A percentile compares a stretch with the other conserved stretches of the same genome.
These are phyloP conservation scores for Friedmanniomyces endolithicus DNA, from an alignment of 495 filamentous ascomycete species.

Conservation along the genomic window DNA sequence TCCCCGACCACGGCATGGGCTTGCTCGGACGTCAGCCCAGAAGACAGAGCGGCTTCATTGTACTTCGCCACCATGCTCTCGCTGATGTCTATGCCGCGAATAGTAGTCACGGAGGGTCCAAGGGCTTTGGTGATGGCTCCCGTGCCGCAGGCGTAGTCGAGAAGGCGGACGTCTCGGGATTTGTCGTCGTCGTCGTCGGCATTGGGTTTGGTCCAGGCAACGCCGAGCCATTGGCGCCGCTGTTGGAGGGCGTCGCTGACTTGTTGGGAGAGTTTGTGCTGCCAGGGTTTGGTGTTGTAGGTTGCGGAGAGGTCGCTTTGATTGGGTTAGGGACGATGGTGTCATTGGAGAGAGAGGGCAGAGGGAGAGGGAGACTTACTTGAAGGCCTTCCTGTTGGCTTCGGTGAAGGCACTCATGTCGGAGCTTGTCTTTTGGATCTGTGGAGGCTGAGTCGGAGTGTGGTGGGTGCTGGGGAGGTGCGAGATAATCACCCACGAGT, in stretches of 20 bases:
- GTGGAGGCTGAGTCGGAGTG: not conserved
- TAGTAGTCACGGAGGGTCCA: constrained; percentile 47
- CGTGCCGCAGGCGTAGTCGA: constrained; percentile 70
- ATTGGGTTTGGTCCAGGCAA: constrained; percentile 43
- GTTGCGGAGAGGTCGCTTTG: constrained; percentile 35
- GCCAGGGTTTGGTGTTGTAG: constrained; percentile 38
- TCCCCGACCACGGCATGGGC: constrained; percentile 14
- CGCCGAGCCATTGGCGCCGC: constrained; percentile 50
- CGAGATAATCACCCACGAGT: not conserved
- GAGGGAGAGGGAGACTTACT: constrained; percentile 31
- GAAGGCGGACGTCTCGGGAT: constrained; percentile 43
- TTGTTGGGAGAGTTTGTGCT: constrained; percentile 24
- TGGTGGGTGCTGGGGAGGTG: not conserved
- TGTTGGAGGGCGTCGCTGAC: constrained; percentile 37
- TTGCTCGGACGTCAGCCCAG: constrained; percentile 7
- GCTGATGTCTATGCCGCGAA: constrained; percentile 55
- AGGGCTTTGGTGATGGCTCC: constrained; percentile 50
- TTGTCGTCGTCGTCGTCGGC: constrained; percentile 23
- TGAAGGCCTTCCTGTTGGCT: constrained; percentile 41
- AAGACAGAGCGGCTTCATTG: constrained; percentile 33
- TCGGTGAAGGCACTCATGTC: constrained; percentile 32
- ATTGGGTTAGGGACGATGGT: constrained; percentile 2
- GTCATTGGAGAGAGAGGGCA: too few relatives aligned
- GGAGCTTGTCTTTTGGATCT: not conserved
- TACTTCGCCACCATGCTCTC: constrained; percentile 52